Percentiles rank a stretch among this genome's conserved stretches.
phyloP scores from a whole-genome alignment of 1,139 yeast genomes.

The Eremothecium gossypii region DNA sequence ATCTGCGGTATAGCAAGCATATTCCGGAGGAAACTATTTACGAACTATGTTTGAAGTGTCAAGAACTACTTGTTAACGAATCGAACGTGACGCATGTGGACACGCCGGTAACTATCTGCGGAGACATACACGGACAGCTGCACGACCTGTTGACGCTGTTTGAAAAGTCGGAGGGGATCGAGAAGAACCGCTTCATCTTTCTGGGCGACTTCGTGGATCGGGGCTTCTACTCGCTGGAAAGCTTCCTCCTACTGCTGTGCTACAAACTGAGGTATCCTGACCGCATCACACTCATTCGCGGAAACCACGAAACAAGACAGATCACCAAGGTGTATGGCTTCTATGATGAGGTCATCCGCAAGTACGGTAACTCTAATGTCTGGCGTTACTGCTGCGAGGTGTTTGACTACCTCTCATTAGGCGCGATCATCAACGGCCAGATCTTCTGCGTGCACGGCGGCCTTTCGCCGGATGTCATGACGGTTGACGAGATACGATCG shows the following conservation, averaged over 20 bases:
- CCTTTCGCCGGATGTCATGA: conserved; percentile 82
- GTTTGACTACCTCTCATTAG: conserved; percentile 88
- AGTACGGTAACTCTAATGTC: conserved; percentile 91
- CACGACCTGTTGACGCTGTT: conserved; percentile 88
- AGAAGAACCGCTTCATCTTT: conserved; percentile 42
- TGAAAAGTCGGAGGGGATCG: conserved; percentile 76
- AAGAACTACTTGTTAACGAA: conserved; percentile 82
- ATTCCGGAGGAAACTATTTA: conserved; percentile 76
- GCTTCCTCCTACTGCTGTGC: conserved; percentile 66
- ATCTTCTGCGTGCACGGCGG: conserved; percentile 97
- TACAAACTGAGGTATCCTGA: conserved; percentile 90
- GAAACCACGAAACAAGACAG: conserved; percentile 95
- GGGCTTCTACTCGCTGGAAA: conserved; percentile 92
- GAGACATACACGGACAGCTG: conserved; percentile 95
- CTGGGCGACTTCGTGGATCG: conserved; percentile 83
- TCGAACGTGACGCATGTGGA: conserved; percentile 91
- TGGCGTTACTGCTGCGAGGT: conserved; percentile 76
- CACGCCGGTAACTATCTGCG: conserved; percentile 97
- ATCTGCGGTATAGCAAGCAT: conserved; percentile 68
- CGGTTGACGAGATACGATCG: conserved; percentile 80
- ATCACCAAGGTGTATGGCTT: conserved; percentile 97
- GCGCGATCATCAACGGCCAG: conserved; percentile 68
- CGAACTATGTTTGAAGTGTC: conserved; percentile 79
- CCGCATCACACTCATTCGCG: conserved; percentile 85
- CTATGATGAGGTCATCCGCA: conserved; percentile 92